Evolutionary conservation across 176 grass and related monocot genomes (phyloP), one percentile per base, ranked within the genome.

Genomic region (Musa itinerans): DNA sequence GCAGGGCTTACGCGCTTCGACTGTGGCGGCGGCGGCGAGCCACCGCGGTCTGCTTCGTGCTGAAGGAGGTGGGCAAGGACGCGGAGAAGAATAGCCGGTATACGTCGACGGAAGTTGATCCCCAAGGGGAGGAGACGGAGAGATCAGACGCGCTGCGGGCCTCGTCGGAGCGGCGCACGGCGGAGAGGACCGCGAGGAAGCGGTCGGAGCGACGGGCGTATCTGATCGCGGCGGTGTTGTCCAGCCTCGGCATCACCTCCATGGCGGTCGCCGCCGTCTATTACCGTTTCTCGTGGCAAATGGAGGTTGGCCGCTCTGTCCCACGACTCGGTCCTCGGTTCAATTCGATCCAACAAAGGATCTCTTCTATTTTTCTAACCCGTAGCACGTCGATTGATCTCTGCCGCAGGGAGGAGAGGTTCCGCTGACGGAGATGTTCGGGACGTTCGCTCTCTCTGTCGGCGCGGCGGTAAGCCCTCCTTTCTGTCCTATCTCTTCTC

Each of bases 201-300:
- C 71, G 58, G 80, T 89, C 89, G 53, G 93, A 92, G 93, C 79
- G 93, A 66, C 81, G 86, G 75, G 88, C 93, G 9, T 96, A 96
- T 64, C 87, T 96, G 63, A 68, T 96, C 50, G 93, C 89, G 2
- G 93, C 93, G 57, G 81, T 96, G 21, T 81, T 96, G 89, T 96
- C 93, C 64, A 96, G 87, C 85, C 81, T 96, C 78, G 93, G 93
- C 24, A 90, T 96, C 85, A 92, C 93, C 50, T 92, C 89, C 83
- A 90, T 90, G 89, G 93, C 93, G 70, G 83, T 89, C 78, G 78
- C 83, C 65, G 84, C 89, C 69, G 87, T 96, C 5, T 96, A 96
- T 81, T 96, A 96, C 86, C 87, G 93, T 9, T 96, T 96, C 87
- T 81, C 81, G 76, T 96, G 93, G 89, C 93, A 96, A 86, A 92